Percentiles rank a stretch among this genome's conserved stretches.
These are phyloP conservation scores for Colletotrichum lini DNA, from an alignment of 2,329 filamentous ascomycete genomes.

Conservation along the genomic window DNA sequence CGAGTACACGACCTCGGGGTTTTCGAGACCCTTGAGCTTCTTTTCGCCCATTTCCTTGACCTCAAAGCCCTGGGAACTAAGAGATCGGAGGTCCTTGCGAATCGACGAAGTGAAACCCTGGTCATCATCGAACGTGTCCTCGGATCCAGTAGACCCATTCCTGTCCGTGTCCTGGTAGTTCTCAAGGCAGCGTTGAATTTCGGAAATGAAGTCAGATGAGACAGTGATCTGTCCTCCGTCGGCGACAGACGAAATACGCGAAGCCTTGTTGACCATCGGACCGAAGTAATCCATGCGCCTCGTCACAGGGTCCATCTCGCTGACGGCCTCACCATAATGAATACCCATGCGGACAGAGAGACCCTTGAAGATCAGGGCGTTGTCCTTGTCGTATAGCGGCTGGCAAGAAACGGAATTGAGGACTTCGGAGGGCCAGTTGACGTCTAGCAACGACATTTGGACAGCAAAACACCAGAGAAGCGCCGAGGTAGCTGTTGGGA, in stretches of 20 bases:
- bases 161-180: slow-evolving; percentile 90
- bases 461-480: slow-evolving; percentile 97
- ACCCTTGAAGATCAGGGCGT: slow-evolving; percentile 91
- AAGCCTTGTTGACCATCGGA: slow-evolving; percentile 98
- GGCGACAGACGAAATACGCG: slow-evolving; percentile 92
- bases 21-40: slow-evolving; percentile 96
- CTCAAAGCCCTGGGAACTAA: slow-evolving; percentile 94
- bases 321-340: slow-evolving; percentile 94
- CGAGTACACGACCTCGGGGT: slow-evolving; percentile 94
- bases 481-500: slow-evolving; percentile 94
- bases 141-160: slow-evolving; percentile 76
- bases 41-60: slow-evolving; percentile 96
- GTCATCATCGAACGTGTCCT: slow-evolving; percentile 79
- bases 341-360: slow-evolving; percentile 98
- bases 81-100: slow-evolving; percentile 86
- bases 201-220: slow-evolving; percentile 95
- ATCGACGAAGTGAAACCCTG: slow-evolving; percentile 83
- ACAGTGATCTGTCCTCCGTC: slow-evolving; percentile 98
- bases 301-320: slow-evolving; percentile 95
- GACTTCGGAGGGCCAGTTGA: slow-evolving; percentile 94
- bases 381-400: slow-evolving; percentile 85
- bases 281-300: slow-evolving; percentile 99
- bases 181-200: slow-evolving; percentile 92
- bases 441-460: slow-evolving; percentile 88
- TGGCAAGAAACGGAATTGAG: slow-evolving; percentile 88